Percentiles rank a stretch among this genome's conserved stretches.
These are phyloP conservation scores for Thoreauomyces humboldtii DNA, from an alignment of 192 early-diverging fungal genomes.

Conservation along the genomic window DNA sequence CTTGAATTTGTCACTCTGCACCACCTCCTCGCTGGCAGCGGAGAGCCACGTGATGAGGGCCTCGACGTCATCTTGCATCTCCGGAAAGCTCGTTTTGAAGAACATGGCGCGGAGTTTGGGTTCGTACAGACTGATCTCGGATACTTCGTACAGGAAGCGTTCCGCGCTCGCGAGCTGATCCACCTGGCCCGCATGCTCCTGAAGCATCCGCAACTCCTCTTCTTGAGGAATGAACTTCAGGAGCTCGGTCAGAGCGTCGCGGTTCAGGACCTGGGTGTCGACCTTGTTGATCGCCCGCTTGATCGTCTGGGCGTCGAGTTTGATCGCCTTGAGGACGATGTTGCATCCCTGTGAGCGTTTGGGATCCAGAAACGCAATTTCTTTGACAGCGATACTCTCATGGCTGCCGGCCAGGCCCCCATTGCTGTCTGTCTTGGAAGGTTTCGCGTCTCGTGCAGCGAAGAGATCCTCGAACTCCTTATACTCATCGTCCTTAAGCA, in stretches of 20 bases:
- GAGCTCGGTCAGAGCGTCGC: slow-evolving; percentile 38
- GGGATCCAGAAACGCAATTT: slow-evolving; percentile 49
- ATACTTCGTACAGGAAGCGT: slow-evolving; percentile 45
- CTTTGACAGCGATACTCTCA: slow-evolving; percentile 36
- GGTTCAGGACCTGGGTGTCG: slow-evolving; percentile 33
- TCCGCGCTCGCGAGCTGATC: slow-evolving; percentile 45
- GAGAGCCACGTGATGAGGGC: slow-evolving; percentile 35
- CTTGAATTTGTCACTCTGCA: slow-evolving; percentile 44
- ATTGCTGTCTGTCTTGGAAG: background rate
- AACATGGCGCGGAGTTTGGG: slow-evolving; percentile 46
- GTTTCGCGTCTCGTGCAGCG: slow-evolving; percentile 38
- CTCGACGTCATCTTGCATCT: slow-evolving; percentile 44
- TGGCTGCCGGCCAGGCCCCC: slow-evolving; percentile 13
- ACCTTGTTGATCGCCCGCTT: slow-evolving; percentile 35
- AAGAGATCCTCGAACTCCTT: slow-evolving; percentile 54
- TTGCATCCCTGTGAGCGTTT: slow-evolving; percentile 47
- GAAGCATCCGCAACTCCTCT: slow-evolving; percentile 37
- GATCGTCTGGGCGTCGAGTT: slow-evolving; percentile 38
- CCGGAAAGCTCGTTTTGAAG: slow-evolving; percentile 42
- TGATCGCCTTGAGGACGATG: slow-evolving; percentile 50
- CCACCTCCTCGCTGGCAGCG: slow-evolving; percentile 43
- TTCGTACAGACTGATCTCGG: slow-evolving; percentile 40
- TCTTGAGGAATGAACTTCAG: slow-evolving; percentile 51
- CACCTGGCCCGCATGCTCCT: slow-evolving; percentile 46
- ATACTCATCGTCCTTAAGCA: slow-evolving; percentile 33